These are phyloP conservation scores for Cladosporium austrohemisphaericum DNA, from an alignment of 2,329 filamentous ascomycete species.

Conservation along the genomic window DNA sequence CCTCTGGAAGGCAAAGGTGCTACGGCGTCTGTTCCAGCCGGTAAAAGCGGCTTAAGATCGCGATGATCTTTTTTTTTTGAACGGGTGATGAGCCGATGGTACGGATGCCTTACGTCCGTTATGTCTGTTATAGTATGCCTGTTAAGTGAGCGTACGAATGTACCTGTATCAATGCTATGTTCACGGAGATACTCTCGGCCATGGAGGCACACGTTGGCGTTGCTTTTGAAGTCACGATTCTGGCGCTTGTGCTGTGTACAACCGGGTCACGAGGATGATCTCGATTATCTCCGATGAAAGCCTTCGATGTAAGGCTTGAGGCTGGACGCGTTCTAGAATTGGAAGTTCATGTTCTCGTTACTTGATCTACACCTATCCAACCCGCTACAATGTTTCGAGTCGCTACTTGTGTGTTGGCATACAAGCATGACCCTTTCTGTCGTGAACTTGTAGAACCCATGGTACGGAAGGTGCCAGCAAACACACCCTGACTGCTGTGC, in stretches of 20 bases:
- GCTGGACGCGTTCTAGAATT: neutral
- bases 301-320: neutral
- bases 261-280: no score
- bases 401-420: neutral
- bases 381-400: neutral
- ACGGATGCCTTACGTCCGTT: neutral
- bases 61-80: neutral
- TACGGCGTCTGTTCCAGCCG: neutral
- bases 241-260: no score
- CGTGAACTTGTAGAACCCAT: neutral
- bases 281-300: neutral
- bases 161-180: no score
- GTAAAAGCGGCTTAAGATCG: neutral
- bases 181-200: neutral
- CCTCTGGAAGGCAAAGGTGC: neutral
- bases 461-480: neutral
- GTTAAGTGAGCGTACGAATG: no score
- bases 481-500: neutral
- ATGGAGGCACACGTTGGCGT: neutral
- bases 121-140: no score
- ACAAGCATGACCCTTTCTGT: conserved; percentile 2
- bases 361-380: neutral
- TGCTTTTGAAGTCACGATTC: no score
- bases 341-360: neutral
- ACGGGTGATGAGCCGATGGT: no score